Base-by-base conservation (phyloP, 345 rosid genomes). In the Odontarrhena argentea region DNA sequence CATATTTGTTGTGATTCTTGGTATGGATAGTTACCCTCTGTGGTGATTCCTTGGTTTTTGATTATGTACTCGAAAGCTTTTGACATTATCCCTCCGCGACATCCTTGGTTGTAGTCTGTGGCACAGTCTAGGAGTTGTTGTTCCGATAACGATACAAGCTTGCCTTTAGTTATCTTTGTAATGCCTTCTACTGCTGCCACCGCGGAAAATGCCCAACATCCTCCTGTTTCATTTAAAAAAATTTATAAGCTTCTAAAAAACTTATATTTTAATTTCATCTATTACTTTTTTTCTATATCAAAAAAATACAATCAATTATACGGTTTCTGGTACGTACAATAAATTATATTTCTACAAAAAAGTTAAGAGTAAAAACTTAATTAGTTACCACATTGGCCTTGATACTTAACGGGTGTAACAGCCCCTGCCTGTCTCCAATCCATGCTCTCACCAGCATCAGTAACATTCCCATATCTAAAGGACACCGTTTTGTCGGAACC, bases 91-190 rank as follows among this genome's bases (percentile, higher is more conserved):
- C 78, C 78, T 15, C 85, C 83, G 0, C 18, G 2, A 37, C 86
- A 87, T 56, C 90, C 93, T 6, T 74, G 36, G 7, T 77, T 77
- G 10, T n/a, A 60, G 2, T 36, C 54, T n/a, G 68, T 63, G 51
- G 48, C 69, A 40, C 88, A 86, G 7, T 86, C 87, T n/a, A 86
- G 65, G 9, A 88, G 74, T 63, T 88, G 82, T 63, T 88, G 93
- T 63, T 82, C 91, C 0, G 92, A 86, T n/a, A 89, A 40, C 0
- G 68, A 54, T 3, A 76, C 15, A 5, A 83, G 67, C 8, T 55
- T 24, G 0, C 82, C 84, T 1, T 75, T 76, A 40, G 26, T 69
- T 5, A 86, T 79, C 72, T 76, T 52, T 40, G 68, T 71, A 3
- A 84, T 68, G 2, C 78, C 84, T 74, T 80, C 81, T 25, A 68